A percentile compares a stretch with the other conserved stretches of the same genome.
Evolutionary conservation across 2,329 filamentous ascomycete genomes (phyloP).

Genomic region (Cadophora malorum): DNA sequence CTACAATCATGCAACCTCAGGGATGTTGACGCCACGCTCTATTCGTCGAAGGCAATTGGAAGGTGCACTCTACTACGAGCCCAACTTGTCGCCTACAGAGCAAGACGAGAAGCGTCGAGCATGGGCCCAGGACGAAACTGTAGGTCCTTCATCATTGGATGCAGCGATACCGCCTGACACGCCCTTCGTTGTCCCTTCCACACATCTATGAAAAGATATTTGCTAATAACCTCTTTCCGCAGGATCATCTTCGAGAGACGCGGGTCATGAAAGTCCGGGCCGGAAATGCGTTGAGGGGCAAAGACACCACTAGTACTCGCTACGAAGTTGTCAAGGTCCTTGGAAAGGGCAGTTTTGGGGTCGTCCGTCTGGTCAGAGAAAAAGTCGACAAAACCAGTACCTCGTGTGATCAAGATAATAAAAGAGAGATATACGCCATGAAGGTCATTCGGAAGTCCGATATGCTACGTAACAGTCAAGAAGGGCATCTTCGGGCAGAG

Average conservation of each 20-base stretch:
- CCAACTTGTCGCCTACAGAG: constrained; percentile 53
- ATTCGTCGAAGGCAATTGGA: constrained; percentile 69
- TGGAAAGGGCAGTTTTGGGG: constrained; percentile 93
- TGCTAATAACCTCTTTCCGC: neutral
- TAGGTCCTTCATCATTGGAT: neutral
- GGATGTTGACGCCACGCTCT: constrained; percentile 61
- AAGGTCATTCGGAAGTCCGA: constrained; percentile 94
- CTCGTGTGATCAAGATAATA: constrained; percentile 28
- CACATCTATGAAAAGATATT: neutral
- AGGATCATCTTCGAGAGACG: constrained; percentile 73
- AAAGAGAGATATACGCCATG: constrained; percentile 84
- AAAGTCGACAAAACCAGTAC: constrained; percentile 44
- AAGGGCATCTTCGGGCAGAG: constrained; percentile 90
- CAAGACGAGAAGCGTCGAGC: constrained; percentile 57
- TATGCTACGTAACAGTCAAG: constrained; percentile 90
- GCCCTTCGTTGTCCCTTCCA: neutral
- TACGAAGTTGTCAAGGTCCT: constrained; percentile 84
- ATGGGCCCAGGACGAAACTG: constrained; percentile 71
- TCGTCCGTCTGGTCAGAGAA: constrained; percentile 85
- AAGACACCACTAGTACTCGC: constrained; percentile 61
- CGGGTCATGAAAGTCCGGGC: constrained; percentile 72
- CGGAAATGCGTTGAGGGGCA: constrained; percentile 43
- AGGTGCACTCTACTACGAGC: constrained; percentile 61
- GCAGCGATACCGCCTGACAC: no score
- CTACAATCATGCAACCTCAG: constrained; percentile 72